Evolutionary conservation across 148 eudicot genomes (phyloP), one percentile per base, ranked within the genome.

Genomic region (Rheum nobile): DNA sequence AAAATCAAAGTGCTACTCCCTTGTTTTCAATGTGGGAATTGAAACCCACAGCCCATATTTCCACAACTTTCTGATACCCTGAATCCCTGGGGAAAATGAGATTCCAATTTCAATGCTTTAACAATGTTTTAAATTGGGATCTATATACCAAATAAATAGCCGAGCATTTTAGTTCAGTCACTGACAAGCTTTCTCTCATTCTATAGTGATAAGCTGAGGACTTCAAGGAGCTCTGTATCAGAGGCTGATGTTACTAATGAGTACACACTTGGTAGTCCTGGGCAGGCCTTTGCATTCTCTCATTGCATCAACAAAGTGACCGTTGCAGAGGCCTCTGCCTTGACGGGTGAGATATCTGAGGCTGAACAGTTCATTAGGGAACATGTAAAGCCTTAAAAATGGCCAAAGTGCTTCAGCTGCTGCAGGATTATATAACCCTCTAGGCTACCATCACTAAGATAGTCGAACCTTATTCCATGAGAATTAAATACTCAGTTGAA

Each of bases 291-390:
- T 77, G 74, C 84, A 19, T 92, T 92, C 80, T 74, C 86, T 29
- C 93, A 88, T 74, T 92, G 96, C 86, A 88, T 76, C 43, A 92
- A 92, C 80, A 86, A 85, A 73, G 90, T 92, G 43, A 71, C 85
- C n/a, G 84, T 92, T 72, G 96, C 87, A 22, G 96, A 92, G 77
- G 84, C 93, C 32, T 90, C 96, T 21, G 97, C 85, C 68, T 79
- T 84, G 65, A 88, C 88, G 0, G 86, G 93, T 31, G 93, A 92
- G 3, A 77, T 90, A 34, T 79, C 88, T 74, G 81, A 88, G 76
- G 76, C 90, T 76, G 96, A 88, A 76, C 85, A 83, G 79, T 92
- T 92, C 65, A 83, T 92, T 77, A 85, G 90, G 75, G 86, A 85
- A 52, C 76, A 76, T 71, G 90, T 86, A 7, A 85, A 80, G 75